Evolutionary conservation across 2,329 filamentous ascomycete species (phyloP).

Genomic region (Cytospora mali): DNA sequence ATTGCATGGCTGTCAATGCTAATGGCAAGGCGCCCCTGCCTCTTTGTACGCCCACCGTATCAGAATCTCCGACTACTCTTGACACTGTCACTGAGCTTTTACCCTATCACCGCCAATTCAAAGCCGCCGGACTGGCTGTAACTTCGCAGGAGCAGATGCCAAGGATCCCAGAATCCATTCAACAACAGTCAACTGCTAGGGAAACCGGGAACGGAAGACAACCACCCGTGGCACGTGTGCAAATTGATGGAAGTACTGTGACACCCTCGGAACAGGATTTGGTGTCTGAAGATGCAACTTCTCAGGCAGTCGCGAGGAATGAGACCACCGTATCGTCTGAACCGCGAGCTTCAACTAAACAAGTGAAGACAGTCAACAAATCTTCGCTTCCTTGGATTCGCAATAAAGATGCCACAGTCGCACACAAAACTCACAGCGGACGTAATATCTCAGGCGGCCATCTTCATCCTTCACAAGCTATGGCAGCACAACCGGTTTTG

Average conservation of each 20-base stretch:
- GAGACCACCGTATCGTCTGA: neutral
- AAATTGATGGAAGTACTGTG: slow-evolving; percentile 25
- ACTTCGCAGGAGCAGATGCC: slow-evolving; percentile 52
- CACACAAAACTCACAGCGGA: slow-evolving; percentile 7
- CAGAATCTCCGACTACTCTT: slow-evolving; percentile 47
- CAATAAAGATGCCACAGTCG: neutral
- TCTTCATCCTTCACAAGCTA: slow-evolving; percentile 24
- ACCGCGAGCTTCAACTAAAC: neutral
- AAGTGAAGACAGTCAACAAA: slow-evolving; percentile 6
- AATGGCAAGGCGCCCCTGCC: slow-evolving; percentile 40
- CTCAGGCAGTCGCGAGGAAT: neutral
- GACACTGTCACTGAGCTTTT: slow-evolving; percentile 56
- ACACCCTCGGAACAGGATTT: slow-evolving; percentile 22
- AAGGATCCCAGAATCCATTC: slow-evolving; percentile 10
- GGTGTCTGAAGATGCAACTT: neutral
- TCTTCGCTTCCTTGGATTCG: slow-evolving; percentile 24
- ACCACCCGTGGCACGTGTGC: neutral
- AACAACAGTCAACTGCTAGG: neutral
- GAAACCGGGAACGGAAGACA: neutral
- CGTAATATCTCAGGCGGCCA: slow-evolving; percentile 20
- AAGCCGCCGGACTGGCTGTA: slow-evolving; percentile 56
- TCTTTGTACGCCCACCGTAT: slow-evolving; percentile 44
- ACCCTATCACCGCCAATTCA: slow-evolving; percentile 57
- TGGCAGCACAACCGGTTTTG: slow-evolving; percentile 20
- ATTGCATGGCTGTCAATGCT: slow-evolving; percentile 42